These are phyloP conservation scores for Globisporangium perplexum DNA, from an alignment of 352 stramenopile species.

Conservation along the genomic window DNA sequence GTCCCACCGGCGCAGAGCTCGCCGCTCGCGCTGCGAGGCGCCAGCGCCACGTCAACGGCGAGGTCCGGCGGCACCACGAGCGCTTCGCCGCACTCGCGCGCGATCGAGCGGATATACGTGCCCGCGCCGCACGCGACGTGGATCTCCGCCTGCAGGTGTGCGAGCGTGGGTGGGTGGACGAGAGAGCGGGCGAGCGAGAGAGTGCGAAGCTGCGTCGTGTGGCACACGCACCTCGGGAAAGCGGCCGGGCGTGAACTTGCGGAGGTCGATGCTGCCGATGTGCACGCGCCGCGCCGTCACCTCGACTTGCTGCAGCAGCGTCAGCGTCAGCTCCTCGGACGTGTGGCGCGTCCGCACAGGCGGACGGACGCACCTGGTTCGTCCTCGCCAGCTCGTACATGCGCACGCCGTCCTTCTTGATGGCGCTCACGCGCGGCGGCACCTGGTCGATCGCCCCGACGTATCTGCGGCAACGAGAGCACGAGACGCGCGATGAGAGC, in stretches of 20 bases:
- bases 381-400: constrained; percentile 66
- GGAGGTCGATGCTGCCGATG: constrained; percentile 57
- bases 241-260: constrained; percentile 35
- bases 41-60: constrained; percentile 16
- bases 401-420: constrained; percentile 74
- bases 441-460: constrained; percentile 71
- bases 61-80: constrained; percentile 29
- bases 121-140: constrained; percentile 60
- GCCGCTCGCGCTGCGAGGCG: constrained; percentile 23
- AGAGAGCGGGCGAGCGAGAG: too few relatives aligned
- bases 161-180: background rate
- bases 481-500: background rate
- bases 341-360: background rate
- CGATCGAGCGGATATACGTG: constrained; percentile 87
- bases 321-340: background rate
- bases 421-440: constrained; percentile 71
- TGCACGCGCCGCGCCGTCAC: constrained; percentile 52
- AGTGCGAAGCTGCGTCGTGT: too few relatives aligned
- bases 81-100: constrained; percentile 72
- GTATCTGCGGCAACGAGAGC: constrained; percentile 33
- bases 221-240: constrained; percentile 50
- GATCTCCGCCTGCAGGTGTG: constrained; percentile 26
- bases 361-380: constrained; percentile 31
- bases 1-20: constrained; percentile 55
- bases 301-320: constrained; percentile 35